Evolutionary conservation across 2,329 filamentous ascomycete genomes (phyloP).

Genomic region (Exophiala mesophila): DNA sequence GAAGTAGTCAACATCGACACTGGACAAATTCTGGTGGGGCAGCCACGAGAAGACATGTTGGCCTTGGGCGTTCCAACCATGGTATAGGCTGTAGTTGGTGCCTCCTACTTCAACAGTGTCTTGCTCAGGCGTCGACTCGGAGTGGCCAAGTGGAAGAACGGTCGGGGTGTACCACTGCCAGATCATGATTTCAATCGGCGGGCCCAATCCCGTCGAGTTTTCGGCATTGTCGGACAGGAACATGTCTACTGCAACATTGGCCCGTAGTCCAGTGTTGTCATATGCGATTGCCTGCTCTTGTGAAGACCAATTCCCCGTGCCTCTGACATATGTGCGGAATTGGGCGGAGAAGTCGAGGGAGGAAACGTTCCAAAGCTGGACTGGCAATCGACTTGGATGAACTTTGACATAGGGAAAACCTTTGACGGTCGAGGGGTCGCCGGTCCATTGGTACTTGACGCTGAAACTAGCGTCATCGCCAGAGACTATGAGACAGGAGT

Average conservation of each 20-base stretch:
- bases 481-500: constrained; percentile 10
- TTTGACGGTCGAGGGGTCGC: constrained; percentile 15
- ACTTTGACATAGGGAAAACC: constrained; percentile 16
- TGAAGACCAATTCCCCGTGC: constrained; percentile 6
- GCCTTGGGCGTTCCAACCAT: constrained; percentile 18
- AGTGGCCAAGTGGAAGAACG: constrained; percentile 12
- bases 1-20: constrained; percentile 13
- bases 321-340: constrained; percentile 10
- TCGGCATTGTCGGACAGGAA: constrained; percentile 15
- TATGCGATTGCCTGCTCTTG: constrained; percentile 9
- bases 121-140: constrained; percentile 13
- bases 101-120: constrained; percentile 13
- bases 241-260: constrained; percentile 17
- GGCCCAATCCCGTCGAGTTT: constrained; percentile 10
- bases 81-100: constrained; percentile 16
- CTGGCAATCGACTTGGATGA: constrained; percentile 9
- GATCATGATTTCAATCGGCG: constrained; percentile 20
- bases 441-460: constrained; percentile 14
- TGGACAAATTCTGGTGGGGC: constrained; percentile 15
- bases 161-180: constrained; percentile 16
- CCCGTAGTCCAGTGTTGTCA: constrained; percentile 12
- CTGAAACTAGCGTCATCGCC: constrained; percentile 10
- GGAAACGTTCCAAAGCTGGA: constrained; percentile 18
- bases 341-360: constrained; percentile 11
- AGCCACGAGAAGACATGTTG: constrained; percentile 21